A percentile compares a stretch with the other conserved stretches of the same genome.
These are phyloP conservation scores for Agaricus sinodeliciosus DNA, from an alignment of 768 basidiomycete species.

Conservation along the genomic window DNA sequence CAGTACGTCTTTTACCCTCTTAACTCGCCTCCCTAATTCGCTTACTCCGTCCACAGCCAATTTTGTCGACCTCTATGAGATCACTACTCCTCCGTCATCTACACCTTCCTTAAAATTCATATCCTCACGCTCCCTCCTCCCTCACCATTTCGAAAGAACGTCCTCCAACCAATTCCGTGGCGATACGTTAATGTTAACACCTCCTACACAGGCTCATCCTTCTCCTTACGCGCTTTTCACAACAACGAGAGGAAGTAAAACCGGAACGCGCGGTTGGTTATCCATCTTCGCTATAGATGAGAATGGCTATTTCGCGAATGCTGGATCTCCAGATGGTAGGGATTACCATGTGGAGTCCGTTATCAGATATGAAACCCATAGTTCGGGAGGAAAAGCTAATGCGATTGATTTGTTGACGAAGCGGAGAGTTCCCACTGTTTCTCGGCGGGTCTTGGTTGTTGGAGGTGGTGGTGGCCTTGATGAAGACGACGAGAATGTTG, in stretches of 20 bases:
- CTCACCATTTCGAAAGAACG: conserved; percentile 12
- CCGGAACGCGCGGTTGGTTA: conserved; percentile 34
- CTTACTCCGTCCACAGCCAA: conserved; percentile 27
- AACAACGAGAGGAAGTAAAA: conserved; percentile 38
- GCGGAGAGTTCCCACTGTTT: neutral
- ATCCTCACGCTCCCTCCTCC: conserved; percentile 28
- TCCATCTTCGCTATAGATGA: conserved; percentile 34
- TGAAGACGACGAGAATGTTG: neutral
- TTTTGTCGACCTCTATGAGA: conserved; percentile 36
- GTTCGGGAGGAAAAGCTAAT: conserved; percentile 46
- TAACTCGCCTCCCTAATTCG: neutral
- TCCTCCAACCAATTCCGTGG: conserved; percentile 27
- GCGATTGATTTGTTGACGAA: conserved; percentile 39
- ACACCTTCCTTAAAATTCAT: conserved; percentile 21
- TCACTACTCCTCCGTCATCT: conserved; percentile 14
- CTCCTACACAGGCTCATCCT: conserved; percentile 27
- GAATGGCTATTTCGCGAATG: conserved; percentile 26
- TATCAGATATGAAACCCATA: conserved; percentile 36
- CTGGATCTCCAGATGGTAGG: neutral
- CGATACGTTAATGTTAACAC: conserved; percentile 39
- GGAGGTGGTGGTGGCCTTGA: neutral
- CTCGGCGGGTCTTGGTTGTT: neutral
- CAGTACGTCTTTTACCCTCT: conserved; percentile 23
- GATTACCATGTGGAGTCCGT: conserved; percentile 15
- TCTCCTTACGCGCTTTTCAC: conserved; percentile 35